phyloP scores from a whole-genome alignment of 2,329 filamentous ascomycete species.

The Alternaria brassicicola region DNA sequence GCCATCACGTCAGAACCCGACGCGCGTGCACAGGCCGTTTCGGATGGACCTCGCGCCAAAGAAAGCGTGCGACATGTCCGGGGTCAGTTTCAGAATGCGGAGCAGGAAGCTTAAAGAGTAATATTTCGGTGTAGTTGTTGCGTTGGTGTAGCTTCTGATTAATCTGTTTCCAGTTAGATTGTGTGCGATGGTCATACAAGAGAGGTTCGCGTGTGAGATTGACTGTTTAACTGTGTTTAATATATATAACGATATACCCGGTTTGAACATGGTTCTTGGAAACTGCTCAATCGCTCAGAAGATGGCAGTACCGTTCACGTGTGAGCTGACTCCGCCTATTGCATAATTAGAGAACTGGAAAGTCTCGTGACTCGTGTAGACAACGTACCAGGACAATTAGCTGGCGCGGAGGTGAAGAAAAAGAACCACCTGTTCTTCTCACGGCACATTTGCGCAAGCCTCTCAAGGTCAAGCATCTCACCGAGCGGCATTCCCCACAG shows the following conservation, averaged over 20 bases:
- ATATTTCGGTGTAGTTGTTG: neutral
- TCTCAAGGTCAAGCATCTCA: constrained; percentile 57
- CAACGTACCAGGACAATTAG: constrained; percentile 61
- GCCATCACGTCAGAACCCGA: neutral
- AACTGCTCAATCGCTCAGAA: constrained; percentile 18
- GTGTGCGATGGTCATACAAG: neutral
- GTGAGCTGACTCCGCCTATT: constrained; percentile 50
- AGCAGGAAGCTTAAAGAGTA: neutral
- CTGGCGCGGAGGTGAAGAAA: constrained; percentile 65
- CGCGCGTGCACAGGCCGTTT: neutral
- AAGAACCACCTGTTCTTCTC: constrained; percentile 64
- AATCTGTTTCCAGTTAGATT: neutral
- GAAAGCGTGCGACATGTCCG: neutral
- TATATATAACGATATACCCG: neutral
- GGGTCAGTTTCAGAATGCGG: neutral
- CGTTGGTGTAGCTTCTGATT: neutral
- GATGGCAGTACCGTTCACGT: constrained; percentile 54
- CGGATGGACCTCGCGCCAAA: neutral
- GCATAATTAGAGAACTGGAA: constrained; percentile 2
- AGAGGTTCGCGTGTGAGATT: neutral
- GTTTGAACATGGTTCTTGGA: neutral
- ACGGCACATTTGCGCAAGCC: constrained; percentile 61
- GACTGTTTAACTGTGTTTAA: neutral
- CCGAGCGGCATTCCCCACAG: constrained; percentile 51
- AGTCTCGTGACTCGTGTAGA: neutral